Evolutionary conservation across 1,284 basidiomycete genomes (phyloP), one percentile per base, ranked within the genome.

Genomic region (Leccinum subspadiceum): DNA sequence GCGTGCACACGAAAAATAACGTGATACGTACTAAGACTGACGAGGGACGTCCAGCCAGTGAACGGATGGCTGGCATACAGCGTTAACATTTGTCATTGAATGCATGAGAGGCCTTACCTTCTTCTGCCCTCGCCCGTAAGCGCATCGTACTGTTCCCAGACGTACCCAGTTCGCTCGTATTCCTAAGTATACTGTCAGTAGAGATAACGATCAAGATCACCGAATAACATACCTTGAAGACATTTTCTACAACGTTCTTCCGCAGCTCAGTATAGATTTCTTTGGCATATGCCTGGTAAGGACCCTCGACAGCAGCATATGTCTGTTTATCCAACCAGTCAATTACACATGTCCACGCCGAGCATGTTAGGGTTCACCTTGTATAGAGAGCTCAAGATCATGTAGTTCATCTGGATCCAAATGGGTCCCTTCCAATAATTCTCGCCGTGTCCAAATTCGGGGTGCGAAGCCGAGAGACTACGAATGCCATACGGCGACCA

Each of bases 371-470:
- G n/a, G 15, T 76, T 59, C 50, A 91, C 92, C 73, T 87, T 89
- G 71, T 93, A 80, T 60, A 97, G 75, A 6, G 93, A 86, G 24
- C 84, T 81, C 57, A 98, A 77, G 17, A 87, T 86, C 64, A 98
- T 82, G 71, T 94, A 98, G 75, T 98, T 97, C 89, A 98, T 94
- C 72, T 93, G 95, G 31, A 97, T 84, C 95, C 95, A 98, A 57
- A 98, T 90, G 2, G 96, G 93, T 2, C 95, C 94, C 68, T 90
- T 89, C 95, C 95, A 98, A 75, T 98, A 98, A 75, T 97, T 93
- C 72, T 98, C 96, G 56, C 90, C 95, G 68, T 87, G 79, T 15
- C 94, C 95, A 67, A 94, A 98, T 58, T 90, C 83, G n/a, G 89
- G 85, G 70, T 98, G 93, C 15, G 86, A 84, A 39, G 82, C 86